Conservation (phyloP, 306 rosid species). For the Lathyrus oleraceus region DNA sequence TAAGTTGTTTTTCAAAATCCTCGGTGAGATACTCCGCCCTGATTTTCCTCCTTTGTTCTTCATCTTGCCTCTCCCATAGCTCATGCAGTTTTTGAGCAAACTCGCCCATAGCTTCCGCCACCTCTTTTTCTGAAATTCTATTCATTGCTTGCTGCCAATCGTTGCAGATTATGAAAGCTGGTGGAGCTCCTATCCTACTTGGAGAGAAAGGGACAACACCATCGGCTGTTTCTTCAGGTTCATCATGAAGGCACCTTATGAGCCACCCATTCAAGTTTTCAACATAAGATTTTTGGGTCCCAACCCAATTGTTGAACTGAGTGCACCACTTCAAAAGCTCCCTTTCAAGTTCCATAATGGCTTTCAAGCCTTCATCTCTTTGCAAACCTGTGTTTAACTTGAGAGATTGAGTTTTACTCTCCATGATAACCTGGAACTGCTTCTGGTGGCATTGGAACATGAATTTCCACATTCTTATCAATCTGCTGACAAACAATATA, state of each 20-base stretch:
- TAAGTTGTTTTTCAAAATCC: constrained; percentile 77
- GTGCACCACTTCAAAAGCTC: constrained; percentile 93
- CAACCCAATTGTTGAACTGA: constrained; percentile 83
- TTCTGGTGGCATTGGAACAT: constrained; percentile 92
- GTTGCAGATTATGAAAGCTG: constrained; percentile 72
- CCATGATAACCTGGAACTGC: constrained; percentile 92
- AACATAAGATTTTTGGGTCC: constrained; percentile 80
- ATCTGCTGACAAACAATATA: constrained; percentile 55
- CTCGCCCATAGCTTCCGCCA: constrained; percentile 68
- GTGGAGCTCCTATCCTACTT: constrained; percentile 84
- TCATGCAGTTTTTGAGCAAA: constrained; percentile 77
- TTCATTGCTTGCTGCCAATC: constrained; percentile 96
- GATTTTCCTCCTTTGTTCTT: constrained; percentile 76
- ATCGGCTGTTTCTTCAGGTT: constrained; percentile 86
- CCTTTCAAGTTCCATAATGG: constrained; percentile 83
- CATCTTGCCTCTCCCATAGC: constrained; percentile 93
- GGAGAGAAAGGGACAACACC: constrained; percentile 95
- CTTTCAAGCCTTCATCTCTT: constrained; percentile 82
- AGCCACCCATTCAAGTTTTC: constrained; percentile 89
- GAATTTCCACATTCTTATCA: constrained; percentile 92
- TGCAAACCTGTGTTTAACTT: constrained; percentile 57
- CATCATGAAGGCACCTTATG: constrained; percentile 61
- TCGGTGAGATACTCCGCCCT: constrained; percentile 70
- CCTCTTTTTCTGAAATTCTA: constrained; percentile 71
- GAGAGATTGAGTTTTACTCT: constrained; percentile 74